phyloP scores from a whole-genome alignment of 75 land plant species.

The Larix kaempferi region DNA sequence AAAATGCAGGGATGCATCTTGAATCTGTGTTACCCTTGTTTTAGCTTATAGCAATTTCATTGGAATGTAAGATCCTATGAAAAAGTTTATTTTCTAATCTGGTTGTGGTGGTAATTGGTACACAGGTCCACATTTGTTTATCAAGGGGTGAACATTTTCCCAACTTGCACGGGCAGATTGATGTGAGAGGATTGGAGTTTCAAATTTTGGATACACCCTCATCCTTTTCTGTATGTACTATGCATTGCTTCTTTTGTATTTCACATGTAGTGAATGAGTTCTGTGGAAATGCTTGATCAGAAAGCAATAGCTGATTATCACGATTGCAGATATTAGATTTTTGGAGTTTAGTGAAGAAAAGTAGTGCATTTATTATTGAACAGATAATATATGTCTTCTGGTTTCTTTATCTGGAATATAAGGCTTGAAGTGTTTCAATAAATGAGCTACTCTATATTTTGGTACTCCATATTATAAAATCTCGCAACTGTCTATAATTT shows the following conservation, averaged over 20 bases:
- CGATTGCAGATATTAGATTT: too few species aligned
- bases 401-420: neutral
- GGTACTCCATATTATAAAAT: neutral
- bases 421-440: neutral
- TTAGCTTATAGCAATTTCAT: neutral
- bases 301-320: slow-evolving; percentile 9
- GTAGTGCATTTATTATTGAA: neutral
- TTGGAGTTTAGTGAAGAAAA: neutral
- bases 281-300: slow-evolving; percentile 29
- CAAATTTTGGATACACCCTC: slow-evolving; percentile 86
- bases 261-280: neutral
- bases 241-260: neutral
- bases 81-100: neutral
- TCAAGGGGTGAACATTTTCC: slow-evolving; percentile 87
- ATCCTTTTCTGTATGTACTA: slow-evolving; percentile 46
- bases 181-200: slow-evolving; percentile 78
- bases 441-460: neutral
- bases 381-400: neutral
- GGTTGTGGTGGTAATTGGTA: neutral
- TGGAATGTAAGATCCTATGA: neutral
- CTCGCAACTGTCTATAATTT: neutral
- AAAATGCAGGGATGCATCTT: too few species aligned
- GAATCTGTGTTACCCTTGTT: neutral
- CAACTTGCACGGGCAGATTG: slow-evolving; percentile 82
- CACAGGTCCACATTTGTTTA: slow-evolving; percentile 92